A percentile compares a stretch with the other conserved stretches of the same genome.
These are phyloP conservation scores for Solanum habrochaites DNA, from an alignment of 257 asterid genomes.

Conservation along the genomic window DNA sequence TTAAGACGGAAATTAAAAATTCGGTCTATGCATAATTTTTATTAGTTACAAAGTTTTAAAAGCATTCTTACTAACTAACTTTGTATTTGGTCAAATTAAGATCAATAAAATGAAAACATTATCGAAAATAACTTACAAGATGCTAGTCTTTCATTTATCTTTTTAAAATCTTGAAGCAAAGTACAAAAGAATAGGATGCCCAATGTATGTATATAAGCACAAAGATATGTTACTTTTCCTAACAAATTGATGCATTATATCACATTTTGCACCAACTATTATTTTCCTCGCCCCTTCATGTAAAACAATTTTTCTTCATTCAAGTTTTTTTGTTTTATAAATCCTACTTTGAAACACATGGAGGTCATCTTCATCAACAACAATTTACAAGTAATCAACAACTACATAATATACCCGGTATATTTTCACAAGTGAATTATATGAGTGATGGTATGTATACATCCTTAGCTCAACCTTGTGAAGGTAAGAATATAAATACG, in stretches of 20 bases:
- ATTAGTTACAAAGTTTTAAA: neutral
- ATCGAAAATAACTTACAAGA: neutral
- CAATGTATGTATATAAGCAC: neutral
- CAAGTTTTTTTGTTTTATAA: neutral
- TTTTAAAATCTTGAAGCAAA: slow-evolving; percentile 14
- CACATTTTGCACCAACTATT: slow-evolving; percentile 23
- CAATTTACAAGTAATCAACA: neutral
- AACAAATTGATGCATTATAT: slow-evolving; percentile 36
- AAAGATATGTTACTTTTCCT: neutral
- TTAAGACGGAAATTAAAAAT: neutral
- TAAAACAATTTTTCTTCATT: slow-evolving; percentile 11
- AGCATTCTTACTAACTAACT: neutral
- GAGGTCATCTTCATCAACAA: neutral
- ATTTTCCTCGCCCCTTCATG: neutral
- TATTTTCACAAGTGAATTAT: neutral
- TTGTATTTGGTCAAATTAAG: neutral
- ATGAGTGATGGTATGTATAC: neutral
- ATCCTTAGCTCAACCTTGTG: neutral
- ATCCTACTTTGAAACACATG: neutral
- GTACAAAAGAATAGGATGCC: neutral
- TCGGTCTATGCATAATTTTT: neutral
- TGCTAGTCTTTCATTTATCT: neutral
- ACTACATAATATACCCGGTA: neutral
- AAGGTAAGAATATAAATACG: neutral
- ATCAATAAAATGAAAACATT: neutral